phyloP scores from a whole-genome alignment of 768 basidiomycete genomes.

The Tulasnella sp. region DNA sequence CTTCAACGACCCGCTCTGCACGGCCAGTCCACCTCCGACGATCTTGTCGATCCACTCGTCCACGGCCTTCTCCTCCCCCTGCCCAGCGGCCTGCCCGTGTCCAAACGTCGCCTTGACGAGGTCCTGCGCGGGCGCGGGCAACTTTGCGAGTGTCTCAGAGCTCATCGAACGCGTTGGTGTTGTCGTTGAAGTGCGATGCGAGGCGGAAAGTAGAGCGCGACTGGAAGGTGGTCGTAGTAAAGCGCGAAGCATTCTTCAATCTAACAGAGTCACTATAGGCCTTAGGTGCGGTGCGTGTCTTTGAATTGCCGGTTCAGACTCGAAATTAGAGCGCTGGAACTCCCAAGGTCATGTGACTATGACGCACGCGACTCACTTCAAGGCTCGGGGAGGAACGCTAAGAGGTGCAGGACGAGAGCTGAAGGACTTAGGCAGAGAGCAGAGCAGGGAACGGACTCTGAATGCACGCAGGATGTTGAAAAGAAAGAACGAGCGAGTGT shows the following conservation, averaged over 20 bases:
- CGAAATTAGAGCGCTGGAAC: background rate
- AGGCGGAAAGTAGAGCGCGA: background rate
- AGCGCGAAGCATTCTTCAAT: background rate
- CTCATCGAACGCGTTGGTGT: constrained; percentile 1
- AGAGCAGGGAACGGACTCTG: too few species aligned
- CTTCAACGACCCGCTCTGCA: constrained; percentile 34
- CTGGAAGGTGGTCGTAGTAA: background rate
- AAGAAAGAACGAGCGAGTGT: background rate
- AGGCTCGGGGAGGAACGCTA: too few species aligned
- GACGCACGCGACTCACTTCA: too few species aligned
- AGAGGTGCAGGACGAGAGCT: too few species aligned
- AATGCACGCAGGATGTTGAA: too few species aligned
- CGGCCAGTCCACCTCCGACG: constrained; percentile 36
- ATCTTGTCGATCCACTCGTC: constrained; percentile 60
- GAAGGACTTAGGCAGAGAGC: too few species aligned
- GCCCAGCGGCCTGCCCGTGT: background rate
- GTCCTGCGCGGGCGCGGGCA: background rate
- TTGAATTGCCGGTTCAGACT: background rate
- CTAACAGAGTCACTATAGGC: background rate
- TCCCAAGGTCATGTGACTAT: background rate
- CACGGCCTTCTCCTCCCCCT: constrained; percentile 54
- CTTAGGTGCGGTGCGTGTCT: background rate
- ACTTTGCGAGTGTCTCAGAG: background rate
- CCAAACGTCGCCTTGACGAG: constrained; percentile 7
- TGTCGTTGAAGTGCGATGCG: background rate